Evolutionary conservation across 805 yeast species (phyloP).

Genomic region (Ogataea trehalophila): DNA sequence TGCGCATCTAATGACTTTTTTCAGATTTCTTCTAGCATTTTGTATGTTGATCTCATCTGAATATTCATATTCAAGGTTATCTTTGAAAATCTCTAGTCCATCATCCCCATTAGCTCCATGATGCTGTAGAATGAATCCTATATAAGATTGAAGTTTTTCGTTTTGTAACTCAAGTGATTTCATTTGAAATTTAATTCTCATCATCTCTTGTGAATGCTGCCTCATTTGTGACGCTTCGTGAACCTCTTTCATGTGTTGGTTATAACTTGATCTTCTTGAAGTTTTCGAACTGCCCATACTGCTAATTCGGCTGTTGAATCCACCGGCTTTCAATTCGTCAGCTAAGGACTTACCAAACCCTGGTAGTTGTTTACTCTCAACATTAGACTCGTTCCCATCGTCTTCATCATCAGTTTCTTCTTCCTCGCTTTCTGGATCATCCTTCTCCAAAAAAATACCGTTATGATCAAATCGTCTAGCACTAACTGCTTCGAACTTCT

Average conservation of each 20-base stretch:
- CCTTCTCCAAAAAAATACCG: slow-evolving; percentile 7
- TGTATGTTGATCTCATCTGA: slow-evolving; percentile 50
- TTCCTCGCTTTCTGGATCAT: neutral
- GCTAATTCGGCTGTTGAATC: neutral
- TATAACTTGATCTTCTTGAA: slow-evolving; percentile 16
- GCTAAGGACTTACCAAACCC: slow-evolving; percentile 9
- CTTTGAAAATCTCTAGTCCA: slow-evolving; percentile 11
- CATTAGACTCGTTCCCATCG: neutral
- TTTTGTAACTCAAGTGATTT: slow-evolving; percentile 50
- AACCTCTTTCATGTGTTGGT: slow-evolving; percentile 20
- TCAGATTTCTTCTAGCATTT: slow-evolving; percentile 41
- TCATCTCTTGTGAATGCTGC: slow-evolving; percentile 40
- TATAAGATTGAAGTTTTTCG: slow-evolving; percentile 51
- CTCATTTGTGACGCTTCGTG: slow-evolving; percentile 21
- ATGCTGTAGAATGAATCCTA: slow-evolving; percentile 52
- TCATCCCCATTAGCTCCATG: slow-evolving; percentile 25
- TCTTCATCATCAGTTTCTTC: neutral
- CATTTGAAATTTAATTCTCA: slow-evolving; percentile 47
- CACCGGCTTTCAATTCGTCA: slow-evolving; percentile 16
- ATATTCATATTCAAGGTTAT: slow-evolving; percentile 35
- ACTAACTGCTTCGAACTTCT: slow-evolving; percentile 24
- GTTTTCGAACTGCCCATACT: neutral
- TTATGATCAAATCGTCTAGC: slow-evolving; percentile 26
- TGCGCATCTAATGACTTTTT: slow-evolving; percentile 28
- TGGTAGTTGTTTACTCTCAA: neutral